Evolutionary conservation across 345 rosid genomes (phyloP), one percentile per base, ranked within the genome.

Genomic region (Anacardium occidentale): DNA sequence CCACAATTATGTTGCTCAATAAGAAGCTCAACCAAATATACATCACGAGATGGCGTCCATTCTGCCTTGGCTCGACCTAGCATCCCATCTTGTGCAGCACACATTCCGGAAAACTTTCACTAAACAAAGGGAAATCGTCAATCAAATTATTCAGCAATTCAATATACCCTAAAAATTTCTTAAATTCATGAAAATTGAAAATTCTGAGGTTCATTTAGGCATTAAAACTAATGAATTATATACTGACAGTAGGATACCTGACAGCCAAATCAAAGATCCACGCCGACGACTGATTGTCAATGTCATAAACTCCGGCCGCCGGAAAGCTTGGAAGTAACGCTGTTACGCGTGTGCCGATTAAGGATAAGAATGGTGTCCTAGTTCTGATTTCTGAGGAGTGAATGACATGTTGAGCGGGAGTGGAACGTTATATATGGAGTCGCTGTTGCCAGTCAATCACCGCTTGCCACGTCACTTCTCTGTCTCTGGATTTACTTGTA

Each of bases 1-100:
- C 85, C 82, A 53, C 72, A 62, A 59, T 82, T 76, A 21, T 82
- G 82, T 45, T 76, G 76, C 69, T 76, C 72, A 44, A 79, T 79
- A 21, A 81, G 65, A 69, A 81, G 77, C 56, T 78, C 77, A 55
- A 81, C 79, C 75, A 81, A 68, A 69, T 52, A 69, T 15, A 77
- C 74, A 75, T 79, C 82, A 6, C 77, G 74, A 18, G 82, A 71
- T 25, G 82, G 79, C 9, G 74, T 79, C 82, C 77, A 75, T 64
- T 75, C 79, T 62, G 82, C 82, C 63, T 79, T 79, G 0, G 76
- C 71, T 26, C 68, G 70, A 34, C 80, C 80, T 15, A 74, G 42
- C 20, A 71, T 34, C 62, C 78, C 78, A 42, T 79, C 82, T 56
- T 74, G 85, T 26, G 76, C 40, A 6, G 63, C 64, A 4, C 76